A percentile compares a stretch with the other conserved stretches of the same genome.
These are phyloP conservation scores for Emergomyces orientalis DNA, from an alignment of 2,329 filamentous ascomycete genomes.

Conservation along the genomic window DNA sequence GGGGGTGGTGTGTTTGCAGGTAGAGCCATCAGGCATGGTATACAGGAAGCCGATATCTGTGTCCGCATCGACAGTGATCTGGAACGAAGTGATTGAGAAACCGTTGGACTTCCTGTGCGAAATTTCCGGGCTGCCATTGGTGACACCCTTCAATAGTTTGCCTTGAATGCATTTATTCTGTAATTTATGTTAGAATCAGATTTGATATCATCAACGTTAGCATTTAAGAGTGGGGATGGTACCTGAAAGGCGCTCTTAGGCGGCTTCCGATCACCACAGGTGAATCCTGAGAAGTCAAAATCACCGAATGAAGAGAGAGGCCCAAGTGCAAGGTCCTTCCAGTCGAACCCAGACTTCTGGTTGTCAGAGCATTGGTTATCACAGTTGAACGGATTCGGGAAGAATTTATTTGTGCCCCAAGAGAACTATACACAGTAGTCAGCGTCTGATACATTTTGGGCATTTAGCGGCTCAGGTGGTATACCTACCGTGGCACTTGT, in stretches of 20 bases:
- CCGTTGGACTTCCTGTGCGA: slow-evolving; percentile 44
- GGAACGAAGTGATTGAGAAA: slow-evolving; percentile 68
- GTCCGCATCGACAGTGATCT: slow-evolving; percentile 65
- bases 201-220: slow-evolving; percentile 21
- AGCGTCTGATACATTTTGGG: not conserved
- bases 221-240: not conserved
- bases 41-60: slow-evolving; percentile 78
- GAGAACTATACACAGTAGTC: slow-evolving; percentile 19
- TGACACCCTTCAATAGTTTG: slow-evolving; percentile 33
- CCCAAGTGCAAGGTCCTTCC: slow-evolving; percentile 53
- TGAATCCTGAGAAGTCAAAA: slow-evolving; percentile 65
- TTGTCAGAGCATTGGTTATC: slow-evolving; percentile 67
- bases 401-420: slow-evolving; percentile 48
- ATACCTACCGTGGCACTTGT: slow-evolving; percentile 20
- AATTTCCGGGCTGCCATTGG: slow-evolving; percentile 50
- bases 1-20: slow-evolving; percentile 65
- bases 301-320: slow-evolving; percentile 57
- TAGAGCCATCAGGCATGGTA: slow-evolving; percentile 70
- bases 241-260: slow-evolving; percentile 18
- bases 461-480: not conserved
- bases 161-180: slow-evolving; percentile 55
- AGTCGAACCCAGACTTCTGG: slow-evolving; percentile 64
- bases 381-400: slow-evolving; percentile 60
- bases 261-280: slow-evolving; percentile 48
- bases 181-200: slow-evolving; percentile 40